Evolutionary conservation across 2,329 filamentous ascomycete genomes (phyloP), one percentile per base, ranked within the genome.

Genomic region (Orbilia blumenaviensis): DNA sequence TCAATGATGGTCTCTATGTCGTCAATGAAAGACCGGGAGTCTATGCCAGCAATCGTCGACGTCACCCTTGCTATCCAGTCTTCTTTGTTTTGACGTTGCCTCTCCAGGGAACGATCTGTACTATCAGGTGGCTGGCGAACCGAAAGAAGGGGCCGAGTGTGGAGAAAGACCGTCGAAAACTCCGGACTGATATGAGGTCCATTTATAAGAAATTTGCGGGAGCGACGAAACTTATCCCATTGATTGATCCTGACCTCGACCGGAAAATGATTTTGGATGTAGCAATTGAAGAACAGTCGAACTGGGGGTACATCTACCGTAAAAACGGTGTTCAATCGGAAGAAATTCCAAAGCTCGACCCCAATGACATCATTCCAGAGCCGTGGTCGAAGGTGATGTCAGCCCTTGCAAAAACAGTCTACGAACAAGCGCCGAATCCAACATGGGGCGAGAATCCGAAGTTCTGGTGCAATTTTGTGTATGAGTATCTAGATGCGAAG

Each of bases 251-350:
- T 1, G 48, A 48, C 10, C 25, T 46, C 27, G 16, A 38, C 3
- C 3, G 21, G 4, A 27, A 25, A 7, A 32, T 36, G 8, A 34
- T 38, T 2, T 16, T 18, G 16, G 32, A 32, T 14, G 25, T 72
- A 2, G 27, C 21, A 18, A n/a, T 56, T 32, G 9, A 27, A 3
- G 25, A 32, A 1, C 32, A 18, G 2, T 60, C 48, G 6, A 48
- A 64, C 23, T 72, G 67, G 67, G 58, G 27, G 10, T 72, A 72
- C 25, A 64, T 72, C 9, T 21, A 34, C n/a, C 44, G 67, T 9
- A 36, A 64, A 34, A 27, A 48, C n/a, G 36, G 38, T 58, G 10
- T 42, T 6, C 27, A 38, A 23, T 16, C 27, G 25, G 38, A 67
- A 16, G 48, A 67, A 25, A 34, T n/a, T 9, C 25, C 50, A 12